Evolutionary conservation across 2,329 filamentous ascomycete species (phyloP), one percentile per base, ranked within the genome.

Genomic region (Pleurostoma richardsiae): DNA sequence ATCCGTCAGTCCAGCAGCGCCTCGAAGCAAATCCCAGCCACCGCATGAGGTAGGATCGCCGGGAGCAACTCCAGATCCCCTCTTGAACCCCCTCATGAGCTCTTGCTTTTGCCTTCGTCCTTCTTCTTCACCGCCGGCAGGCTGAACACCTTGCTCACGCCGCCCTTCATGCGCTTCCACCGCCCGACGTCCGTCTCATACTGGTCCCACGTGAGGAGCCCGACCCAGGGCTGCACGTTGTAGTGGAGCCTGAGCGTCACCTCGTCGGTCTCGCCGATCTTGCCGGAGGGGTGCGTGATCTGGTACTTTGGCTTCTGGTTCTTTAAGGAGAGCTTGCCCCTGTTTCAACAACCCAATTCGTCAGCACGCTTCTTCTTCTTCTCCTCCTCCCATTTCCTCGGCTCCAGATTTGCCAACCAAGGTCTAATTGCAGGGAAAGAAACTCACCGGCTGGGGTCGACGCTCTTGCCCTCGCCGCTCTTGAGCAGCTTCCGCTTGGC

Each of bases 201-300:
- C 52, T 82, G 74, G 59, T 86, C 85, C 94, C 94, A 99, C 39
- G 86, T 86, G 65, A 97, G 68, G 44, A 86, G 69, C 10, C 94
- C 94, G 8, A 99, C 90, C 89, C 92, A 97, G 30, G 94, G 94
- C 74, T 99, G 94, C 50, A 97, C 87, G 69, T 97, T 97, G 82
- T 95, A 99, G 62, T 94, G 86, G 45, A 97, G 73, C 58, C 85
- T 83, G 52, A 99, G 73, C 30, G 81, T 84, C 47, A 92, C 89
- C 63, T 94, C 83, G 43, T 78, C 72, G 42, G 82, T 75, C 59
- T 86, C 78, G 41, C 88, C 87, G 54, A 97, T 77, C 65, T 83
- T 84, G 51, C 91, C 88, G 8, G 79, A 80, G 8, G 92, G 88
- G 65, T 96, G 90, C 4, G 91, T 95, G 69, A 99, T 94, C 64